Base-by-base conservation (phyloP, 768 basidiomycete species). In the Tulasnella sp. region DNA sequence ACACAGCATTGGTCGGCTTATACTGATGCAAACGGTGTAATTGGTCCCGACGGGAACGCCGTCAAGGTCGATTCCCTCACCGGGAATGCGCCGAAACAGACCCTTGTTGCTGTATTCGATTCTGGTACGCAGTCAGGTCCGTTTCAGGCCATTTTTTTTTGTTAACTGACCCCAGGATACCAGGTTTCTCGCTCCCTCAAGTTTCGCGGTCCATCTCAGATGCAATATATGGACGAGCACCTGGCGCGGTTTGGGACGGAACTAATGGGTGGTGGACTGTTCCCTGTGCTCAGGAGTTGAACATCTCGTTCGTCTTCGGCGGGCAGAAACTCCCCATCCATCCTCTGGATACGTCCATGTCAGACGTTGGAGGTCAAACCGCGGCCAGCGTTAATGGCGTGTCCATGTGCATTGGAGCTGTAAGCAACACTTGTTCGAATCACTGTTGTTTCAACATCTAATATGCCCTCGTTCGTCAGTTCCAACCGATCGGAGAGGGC, bases 1-100 rank as follows among this genome's bases (percentile, higher is more conserved):
- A 72, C 77, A 56, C 85, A 85, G 71, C 88, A 90, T 69, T 90
- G 87, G 87, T 86, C 88, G 65, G 75, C 81, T 11, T 69, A 83
- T 56, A 82, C 78, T 63, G 71, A 84, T 62, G 82, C 81, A 1
- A 72, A 38, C 15, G 34, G 34, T 15, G 34, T 87, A 55, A 82
- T 85, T 63, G 88, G 88, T 5, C 88, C 88, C 0, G 87, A 88
- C 66, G 86, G 86, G 23, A 72, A 78, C 23, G 70, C 78, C 10
- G 83, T 90, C 61, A 63, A 73, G 23, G 70, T 81, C 56, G 71
- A 78, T 13, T 86, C 86, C 3, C 83, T 86, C 61, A 86, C 86
- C 1, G 84, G 83, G 7, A 77, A 76, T 61, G 84, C 84, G 17
- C 84, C 83, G 0, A 70, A 74, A 52, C 79, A 80, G 49, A 78